Conservation (phyloP, 2,329 filamentous ascomycete genomes). For the Fusarium sulawesiense region DNA sequence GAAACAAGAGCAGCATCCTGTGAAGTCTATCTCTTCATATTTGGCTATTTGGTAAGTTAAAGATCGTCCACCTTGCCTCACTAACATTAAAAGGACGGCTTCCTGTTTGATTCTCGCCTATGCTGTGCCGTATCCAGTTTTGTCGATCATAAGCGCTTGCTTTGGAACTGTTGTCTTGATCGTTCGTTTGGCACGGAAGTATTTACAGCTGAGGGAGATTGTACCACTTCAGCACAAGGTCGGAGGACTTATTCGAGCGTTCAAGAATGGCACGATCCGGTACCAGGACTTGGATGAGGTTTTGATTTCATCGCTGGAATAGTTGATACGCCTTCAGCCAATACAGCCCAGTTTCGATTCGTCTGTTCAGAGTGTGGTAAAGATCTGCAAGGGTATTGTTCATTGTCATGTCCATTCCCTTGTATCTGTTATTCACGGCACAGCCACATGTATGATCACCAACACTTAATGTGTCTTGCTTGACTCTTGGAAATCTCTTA, state of each 20-base stretch:
- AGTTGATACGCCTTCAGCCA: no score
- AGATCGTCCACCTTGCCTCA: rapidly evolving
- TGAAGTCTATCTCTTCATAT: neutral
- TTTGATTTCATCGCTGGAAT: neutral
- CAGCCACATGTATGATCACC: no score
- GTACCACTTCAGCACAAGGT: neutral
- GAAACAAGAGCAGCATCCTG: neutral
- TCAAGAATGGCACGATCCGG: conserved; percentile 20
- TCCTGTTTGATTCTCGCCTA: neutral
- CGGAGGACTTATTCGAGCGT: conserved; percentile 1
- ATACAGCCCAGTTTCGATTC: no score
- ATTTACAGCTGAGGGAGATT: neutral
- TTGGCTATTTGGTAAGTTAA: neutral
- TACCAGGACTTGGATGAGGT: neutral
- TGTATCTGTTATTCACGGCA: no score
- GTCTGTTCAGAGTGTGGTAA: no score
- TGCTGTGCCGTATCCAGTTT: rapidly evolving
- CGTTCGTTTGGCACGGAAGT: neutral
- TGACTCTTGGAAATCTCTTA: no score
- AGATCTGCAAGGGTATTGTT: no score
- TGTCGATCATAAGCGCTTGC: rapidly evolving
- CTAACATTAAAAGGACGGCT: neutral
- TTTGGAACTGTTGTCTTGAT: rapidly evolving
- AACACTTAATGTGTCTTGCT: no score
- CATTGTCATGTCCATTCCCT: no score